Base-by-base conservation (phyloP, 2,329 filamentous ascomycete species). In the Alternaria sp. region DNA sequence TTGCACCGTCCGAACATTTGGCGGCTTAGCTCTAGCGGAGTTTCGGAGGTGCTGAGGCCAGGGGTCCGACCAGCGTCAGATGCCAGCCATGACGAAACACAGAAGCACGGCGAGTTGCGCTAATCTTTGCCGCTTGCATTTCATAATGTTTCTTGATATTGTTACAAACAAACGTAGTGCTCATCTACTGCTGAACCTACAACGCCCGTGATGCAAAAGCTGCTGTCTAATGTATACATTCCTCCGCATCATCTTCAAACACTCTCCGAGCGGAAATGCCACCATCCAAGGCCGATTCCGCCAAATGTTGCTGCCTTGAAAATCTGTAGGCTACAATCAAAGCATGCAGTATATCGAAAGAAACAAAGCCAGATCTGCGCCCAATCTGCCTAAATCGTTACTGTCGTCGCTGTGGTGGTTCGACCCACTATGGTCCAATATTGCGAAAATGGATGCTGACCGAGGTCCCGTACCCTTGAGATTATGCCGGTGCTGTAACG, bases 211-310 rank as follows among this genome's bases (percentile, higher is more conserved):
- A 79, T 78, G 74, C 75, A 72, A 73, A 58, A 72, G 44, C 56
- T 64, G 44, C 57, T 62, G 71, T 75, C 74, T 74, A 74, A 65
- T 77, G 73, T 77, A 73, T 78, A 75, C 70, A 75, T 62, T 32
- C 65, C 61, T 50, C 49, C 62, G 57, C 63, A 45, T 55, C 25
- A 15, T 68, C 47, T 61, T 50, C 61, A 61, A 69, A 72, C 71
- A 70, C 71, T 68, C 59, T 26, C 57, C 67, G 61, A 66, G 45
- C 54, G 30, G 64, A 50, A 53, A 49, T 59, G 44, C 63, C 54
- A 65, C 55, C 54, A 61, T 49, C 17, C 32, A 23, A 70, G 62
- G 70, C 61, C 56, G 57, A 68, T 67, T 72, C 72, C 40, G 47
- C 53, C 26, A 46, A 25, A 43, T 17, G 32, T 12, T 59, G 32